Percentiles rank a stretch among this genome's conserved stretches.
Conservation (phyloP, 768 basidiomycete genomes). For the Phanerochaete sordida region DNA sequence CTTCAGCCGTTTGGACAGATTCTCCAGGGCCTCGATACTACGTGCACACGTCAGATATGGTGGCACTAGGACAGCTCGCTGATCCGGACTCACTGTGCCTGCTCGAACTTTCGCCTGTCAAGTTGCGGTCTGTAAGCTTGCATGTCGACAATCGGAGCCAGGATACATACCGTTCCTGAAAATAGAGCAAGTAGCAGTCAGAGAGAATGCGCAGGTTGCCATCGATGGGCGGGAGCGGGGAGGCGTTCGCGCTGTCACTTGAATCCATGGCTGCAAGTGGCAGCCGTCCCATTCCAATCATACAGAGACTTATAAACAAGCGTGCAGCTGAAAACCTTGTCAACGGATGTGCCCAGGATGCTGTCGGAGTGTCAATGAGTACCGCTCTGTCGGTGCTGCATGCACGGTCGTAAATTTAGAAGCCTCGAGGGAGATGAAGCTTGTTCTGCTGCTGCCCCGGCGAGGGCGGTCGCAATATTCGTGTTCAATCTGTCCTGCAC, state of each 20-base stretch:
- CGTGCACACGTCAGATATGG: neutral
- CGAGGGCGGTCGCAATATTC: no score
- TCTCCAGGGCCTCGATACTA: slow-evolving; percentile 73
- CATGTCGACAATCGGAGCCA: slow-evolving; percentile 10
- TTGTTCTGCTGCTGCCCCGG: no score
- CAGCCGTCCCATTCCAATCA: no score
- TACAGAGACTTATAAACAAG: no score
- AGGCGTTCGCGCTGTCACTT: slow-evolving; percentile 9
- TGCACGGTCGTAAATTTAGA: no score
- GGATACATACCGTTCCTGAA: slow-evolving; percentile 72
- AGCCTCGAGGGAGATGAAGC: no score
- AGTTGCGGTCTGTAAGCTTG: slow-evolving; percentile 5
- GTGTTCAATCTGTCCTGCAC: no score
- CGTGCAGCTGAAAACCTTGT: no score
- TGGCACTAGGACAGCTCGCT: neutral
- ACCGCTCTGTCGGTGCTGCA: no score
- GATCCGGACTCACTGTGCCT: slow-evolving; percentile 70
- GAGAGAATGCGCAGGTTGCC: slow-evolving; percentile 61
- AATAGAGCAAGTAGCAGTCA: slow-evolving; percentile 81
- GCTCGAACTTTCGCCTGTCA: slow-evolving; percentile 79
- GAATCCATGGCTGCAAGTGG: no score
- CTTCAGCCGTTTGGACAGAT: slow-evolving; percentile 68
- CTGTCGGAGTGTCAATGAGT: no score
- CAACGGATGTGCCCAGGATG: no score
- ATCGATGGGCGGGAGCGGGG: slow-evolving; percentile 68